A percentile compares a stretch with the other conserved stretches of the same genome.
These are phyloP conservation scores for Daedaleopsis nitida DNA, from an alignment of 768 basidiomycete species.

Conservation along the genomic window DNA sequence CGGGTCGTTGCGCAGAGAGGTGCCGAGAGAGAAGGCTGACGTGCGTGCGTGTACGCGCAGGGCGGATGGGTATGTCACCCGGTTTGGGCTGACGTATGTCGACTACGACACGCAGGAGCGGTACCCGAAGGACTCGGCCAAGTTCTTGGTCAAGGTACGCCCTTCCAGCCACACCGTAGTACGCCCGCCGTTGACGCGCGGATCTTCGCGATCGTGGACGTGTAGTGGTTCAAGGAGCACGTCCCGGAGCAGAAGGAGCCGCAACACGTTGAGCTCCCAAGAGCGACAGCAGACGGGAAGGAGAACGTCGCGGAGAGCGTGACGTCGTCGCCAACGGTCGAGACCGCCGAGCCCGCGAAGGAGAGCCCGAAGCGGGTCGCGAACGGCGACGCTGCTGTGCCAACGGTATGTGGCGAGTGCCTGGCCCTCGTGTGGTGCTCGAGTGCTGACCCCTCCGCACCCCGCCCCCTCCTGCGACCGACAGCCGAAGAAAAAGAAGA, in stretches of 20 bases:
- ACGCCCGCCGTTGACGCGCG: too few relatives aligned
- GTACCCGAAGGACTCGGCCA: slow-evolving; percentile 63
- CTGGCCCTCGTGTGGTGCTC: not conserved
- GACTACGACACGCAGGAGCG: slow-evolving; percentile 70
- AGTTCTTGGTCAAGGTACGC: slow-evolving; percentile 55
- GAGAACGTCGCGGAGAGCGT: not conserved
- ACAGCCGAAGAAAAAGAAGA: slow-evolving; percentile 26
- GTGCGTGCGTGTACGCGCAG: slow-evolving; percentile 9
- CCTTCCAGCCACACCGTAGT: not conserved
- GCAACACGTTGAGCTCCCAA: not conserved
- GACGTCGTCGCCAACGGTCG: slow-evolving; percentile 11
- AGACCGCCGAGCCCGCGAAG: slow-evolving; percentile 4
- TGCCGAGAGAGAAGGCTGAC: not conserved
- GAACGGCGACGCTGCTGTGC: slow-evolving; percentile 10
- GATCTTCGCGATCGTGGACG: not conserved
- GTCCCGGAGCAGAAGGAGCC: slow-evolving; percentile 16
- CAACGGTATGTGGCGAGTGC: slow-evolving; percentile 6
- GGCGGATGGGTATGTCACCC: slow-evolving; percentile 70
- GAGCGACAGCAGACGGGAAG: not conserved
- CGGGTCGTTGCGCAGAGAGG: not conserved
- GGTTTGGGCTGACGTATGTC: slow-evolving; percentile 73
- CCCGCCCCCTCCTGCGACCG: not conserved
- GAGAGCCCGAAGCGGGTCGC: slow-evolving; percentile 8
- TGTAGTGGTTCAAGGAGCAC: slow-evolving; percentile 36
- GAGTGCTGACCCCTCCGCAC: not conserved